These are phyloP conservation scores for Coemansia sp. DNA, from an alignment of 192 early-diverging fungal species.

Conservation along the genomic window DNA sequence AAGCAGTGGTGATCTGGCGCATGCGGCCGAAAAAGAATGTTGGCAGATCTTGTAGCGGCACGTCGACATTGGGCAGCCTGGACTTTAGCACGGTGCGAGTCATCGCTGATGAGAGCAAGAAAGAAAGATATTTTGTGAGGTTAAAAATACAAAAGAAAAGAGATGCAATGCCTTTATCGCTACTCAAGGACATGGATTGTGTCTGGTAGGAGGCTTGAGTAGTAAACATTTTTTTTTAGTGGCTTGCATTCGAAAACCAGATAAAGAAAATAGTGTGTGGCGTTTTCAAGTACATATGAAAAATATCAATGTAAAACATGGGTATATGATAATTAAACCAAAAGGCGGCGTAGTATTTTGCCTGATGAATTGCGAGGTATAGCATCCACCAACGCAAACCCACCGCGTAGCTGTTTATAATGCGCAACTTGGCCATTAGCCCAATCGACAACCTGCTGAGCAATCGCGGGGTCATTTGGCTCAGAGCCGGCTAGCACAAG, in stretches of 20 bases:
- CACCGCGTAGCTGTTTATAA: constrained; percentile 45
- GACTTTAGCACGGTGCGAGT: neutral
- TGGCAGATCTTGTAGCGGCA: constrained; percentile 15
- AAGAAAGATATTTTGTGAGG: neutral
- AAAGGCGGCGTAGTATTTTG: constrained; percentile 37
- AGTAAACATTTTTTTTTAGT: neutral
- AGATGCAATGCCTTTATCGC: neutral
- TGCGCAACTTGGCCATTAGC: constrained; percentile 18
- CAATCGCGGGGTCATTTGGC: neutral
- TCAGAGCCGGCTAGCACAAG: constrained; percentile 53
- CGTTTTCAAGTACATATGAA: neutral
- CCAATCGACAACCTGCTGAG: constrained; percentile 11
- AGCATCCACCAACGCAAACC: constrained; percentile 8
- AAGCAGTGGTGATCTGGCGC: neutral
- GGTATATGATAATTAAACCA: neutral
- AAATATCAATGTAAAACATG: neutral
- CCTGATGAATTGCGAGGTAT: constrained; percentile 37
- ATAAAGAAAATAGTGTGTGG: constrained; percentile 3
- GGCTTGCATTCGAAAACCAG: neutral
- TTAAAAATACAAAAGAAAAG: neutral
- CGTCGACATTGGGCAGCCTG: neutral
- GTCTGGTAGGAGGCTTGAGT: neutral
- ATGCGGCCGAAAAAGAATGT: constrained; percentile 16
- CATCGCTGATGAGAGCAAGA: neutral
- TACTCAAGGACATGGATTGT: neutral